Percentiles rank a stretch among this genome's conserved stretches.
Evolutionary conservation across 345 rosid genomes (phyloP).

Genomic region (Odontarrhena argentea): DNA sequence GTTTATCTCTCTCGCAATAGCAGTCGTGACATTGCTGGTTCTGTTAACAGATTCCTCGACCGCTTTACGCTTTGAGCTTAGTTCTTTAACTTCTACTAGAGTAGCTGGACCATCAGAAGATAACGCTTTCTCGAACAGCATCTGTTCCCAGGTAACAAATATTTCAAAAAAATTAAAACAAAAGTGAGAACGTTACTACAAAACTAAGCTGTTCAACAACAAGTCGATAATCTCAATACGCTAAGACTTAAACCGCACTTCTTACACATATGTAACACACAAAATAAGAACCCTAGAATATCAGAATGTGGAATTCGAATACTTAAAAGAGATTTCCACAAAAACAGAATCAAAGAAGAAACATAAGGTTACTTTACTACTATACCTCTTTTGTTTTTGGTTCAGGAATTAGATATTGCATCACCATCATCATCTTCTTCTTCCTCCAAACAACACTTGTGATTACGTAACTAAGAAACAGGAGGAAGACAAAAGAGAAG

Average conservation of each 20-base stretch:
- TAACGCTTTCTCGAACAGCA: conserved; percentile 61
- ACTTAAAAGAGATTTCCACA: background rate
- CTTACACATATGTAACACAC: background rate
- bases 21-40: conserved; percentile 56
- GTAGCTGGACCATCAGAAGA: conserved; percentile 57
- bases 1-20: conserved; percentile 71
- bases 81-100: conserved; percentile 58
- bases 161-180: background rate
- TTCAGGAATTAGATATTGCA: conserved; percentile 36
- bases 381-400: conserved; percentile 37
- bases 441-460: background rate
- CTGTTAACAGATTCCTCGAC: conserved; percentile 68
- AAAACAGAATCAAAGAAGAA: background rate
- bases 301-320: background rate
- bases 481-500: background rate
- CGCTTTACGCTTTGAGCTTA: conserved; percentile 63
- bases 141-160: conserved; percentile 39
- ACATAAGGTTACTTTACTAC: background rate
- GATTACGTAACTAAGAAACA: conserved; percentile 21
- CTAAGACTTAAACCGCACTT: background rate
- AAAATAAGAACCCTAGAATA: background rate
- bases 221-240: too few relatives aligned
- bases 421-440: conserved; percentile 20
- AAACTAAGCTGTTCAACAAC: too few relatives aligned
- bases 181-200: background rate